Evolutionary conservation across 495 filamentous ascomycete species (phyloP).

Genomic region (Pseudevernia furfuracea): DNA sequence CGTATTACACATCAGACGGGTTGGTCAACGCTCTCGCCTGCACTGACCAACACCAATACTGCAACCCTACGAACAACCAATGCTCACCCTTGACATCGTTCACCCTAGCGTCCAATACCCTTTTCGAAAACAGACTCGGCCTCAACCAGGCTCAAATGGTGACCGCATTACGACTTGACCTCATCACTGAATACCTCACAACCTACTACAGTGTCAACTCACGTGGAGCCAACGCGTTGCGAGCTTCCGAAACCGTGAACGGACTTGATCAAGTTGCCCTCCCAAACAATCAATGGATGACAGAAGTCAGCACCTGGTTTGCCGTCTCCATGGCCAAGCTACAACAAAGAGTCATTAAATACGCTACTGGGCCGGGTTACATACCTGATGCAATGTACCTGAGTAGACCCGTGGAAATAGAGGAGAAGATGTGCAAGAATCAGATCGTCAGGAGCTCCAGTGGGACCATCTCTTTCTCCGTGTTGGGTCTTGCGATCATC

Average conservation of each 20-base stretch:
- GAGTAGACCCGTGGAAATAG: background rate
- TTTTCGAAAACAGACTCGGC: slow-evolving; percentile 33
- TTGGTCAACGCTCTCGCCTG: slow-evolving; percentile 25
- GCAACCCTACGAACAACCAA: slow-evolving; percentile 23
- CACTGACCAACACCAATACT: slow-evolving; percentile 30
- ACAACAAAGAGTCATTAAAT: slow-evolving; percentile 26
- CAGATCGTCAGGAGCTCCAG: slow-evolving; percentile 17
- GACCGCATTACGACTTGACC: slow-evolving; percentile 37
- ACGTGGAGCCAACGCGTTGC: slow-evolving; percentile 29
- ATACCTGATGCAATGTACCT: background rate
- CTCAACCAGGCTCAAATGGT: slow-evolving; percentile 42
- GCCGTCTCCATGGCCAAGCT: slow-evolving; percentile 25
- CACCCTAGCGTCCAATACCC: slow-evolving; percentile 20
- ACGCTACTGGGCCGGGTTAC: slow-evolving; percentile 26
- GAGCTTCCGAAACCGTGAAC: slow-evolving; percentile 22
- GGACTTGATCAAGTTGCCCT: slow-evolving; percentile 23
- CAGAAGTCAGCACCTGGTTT: slow-evolving; percentile 30
- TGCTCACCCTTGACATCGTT: slow-evolving; percentile 21
- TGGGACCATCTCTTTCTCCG: slow-evolving; percentile 25
- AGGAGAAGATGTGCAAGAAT: slow-evolving; percentile 20
- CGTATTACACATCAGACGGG: slow-evolving; percentile 20
- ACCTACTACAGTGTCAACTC: slow-evolving; percentile 30
- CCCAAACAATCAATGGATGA: slow-evolving; percentile 32
- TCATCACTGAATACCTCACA: slow-evolving; percentile 29
- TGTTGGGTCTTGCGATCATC: slow-evolving; percentile 27